Evolutionary conservation across 805 yeast genomes (phyloP).

Genomic region (Metschnikowia anglica): DNA sequence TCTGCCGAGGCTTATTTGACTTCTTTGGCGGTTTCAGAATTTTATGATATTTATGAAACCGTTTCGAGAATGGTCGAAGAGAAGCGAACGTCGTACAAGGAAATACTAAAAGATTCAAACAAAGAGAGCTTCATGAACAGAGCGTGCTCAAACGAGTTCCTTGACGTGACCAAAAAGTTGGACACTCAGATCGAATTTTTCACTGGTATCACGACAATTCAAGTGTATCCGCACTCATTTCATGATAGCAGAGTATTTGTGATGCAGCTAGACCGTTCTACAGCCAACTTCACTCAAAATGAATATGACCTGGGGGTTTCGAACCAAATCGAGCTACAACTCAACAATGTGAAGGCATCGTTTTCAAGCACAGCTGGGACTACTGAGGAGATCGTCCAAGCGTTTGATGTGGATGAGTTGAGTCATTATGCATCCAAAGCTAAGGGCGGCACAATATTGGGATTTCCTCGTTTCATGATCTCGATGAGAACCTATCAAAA

Average conservation of each 20-base stretch:
- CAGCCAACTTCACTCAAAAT: slow-evolving; percentile 52
- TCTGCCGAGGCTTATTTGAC: slow-evolving; percentile 66
- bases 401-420: slow-evolving; percentile 54
- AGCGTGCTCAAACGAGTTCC: slow-evolving; percentile 5
- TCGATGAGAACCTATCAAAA: slow-evolving; percentile 74
- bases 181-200: slow-evolving; percentile 67
- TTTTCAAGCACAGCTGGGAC: slow-evolving; percentile 58
- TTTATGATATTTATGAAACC: slow-evolving; percentile 74
- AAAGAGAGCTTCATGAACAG: slow-evolving; percentile 13
- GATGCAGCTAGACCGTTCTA: slow-evolving; percentile 52
- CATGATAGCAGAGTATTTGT: slow-evolving; percentile 75
- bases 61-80: slow-evolving; percentile 71
- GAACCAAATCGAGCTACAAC: slow-evolving; percentile 57
- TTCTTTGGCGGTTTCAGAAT: slow-evolving; percentile 80
- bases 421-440: slow-evolving; percentile 56
- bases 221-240: slow-evolving; percentile 80
- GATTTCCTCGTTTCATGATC: slow-evolving; percentile 72
- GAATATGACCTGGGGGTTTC: slow-evolving; percentile 46
- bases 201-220: slow-evolving; percentile 55
- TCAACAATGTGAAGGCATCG: slow-evolving; percentile 65
- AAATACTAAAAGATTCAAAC: slow-evolving; percentile 65
- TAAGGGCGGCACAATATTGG: slow-evolving; percentile 75
- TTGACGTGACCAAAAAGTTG: slow-evolving; percentile 43
- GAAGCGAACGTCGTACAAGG: slow-evolving; percentile 67
- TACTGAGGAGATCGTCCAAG: slow-evolving; percentile 48